Percentiles rank a stretch among this genome's conserved stretches.
phyloP scores from a whole-genome alignment of 2,329 filamentous ascomycete genomes.

The Diplodia intermedia region DNA sequence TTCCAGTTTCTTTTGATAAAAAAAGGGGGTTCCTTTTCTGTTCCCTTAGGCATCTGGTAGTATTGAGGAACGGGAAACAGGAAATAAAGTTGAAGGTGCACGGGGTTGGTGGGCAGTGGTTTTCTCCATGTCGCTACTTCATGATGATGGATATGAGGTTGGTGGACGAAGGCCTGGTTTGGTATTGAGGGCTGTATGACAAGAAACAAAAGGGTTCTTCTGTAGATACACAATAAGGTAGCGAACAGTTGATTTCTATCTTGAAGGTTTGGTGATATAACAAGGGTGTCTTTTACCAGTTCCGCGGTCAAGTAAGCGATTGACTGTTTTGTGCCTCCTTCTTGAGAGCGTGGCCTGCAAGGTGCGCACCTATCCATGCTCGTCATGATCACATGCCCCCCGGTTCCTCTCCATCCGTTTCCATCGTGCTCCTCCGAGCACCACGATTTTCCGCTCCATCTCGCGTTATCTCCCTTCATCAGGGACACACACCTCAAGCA shows the following conservation, averaged over 20 bases:
- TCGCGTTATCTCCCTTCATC: too few relatives aligned
- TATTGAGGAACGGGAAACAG: background rate
- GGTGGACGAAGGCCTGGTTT: background rate
- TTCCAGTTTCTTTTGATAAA: background rate
- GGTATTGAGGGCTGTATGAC: background rate
- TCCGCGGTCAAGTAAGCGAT: background rate
- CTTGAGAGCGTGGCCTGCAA: background rate
- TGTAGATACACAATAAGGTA: constrained; percentile 3
- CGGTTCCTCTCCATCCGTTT: too few relatives aligned
- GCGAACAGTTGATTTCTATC: background rate
- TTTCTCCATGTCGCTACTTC: background rate
- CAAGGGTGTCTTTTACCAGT: background rate
- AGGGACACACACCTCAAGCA: too few relatives aligned
- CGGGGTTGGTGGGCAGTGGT: too few relatives aligned
- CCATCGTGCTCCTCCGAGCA: too few relatives aligned
- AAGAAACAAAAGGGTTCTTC: background rate
- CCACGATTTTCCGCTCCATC: too few relatives aligned
- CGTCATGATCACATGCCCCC: background rate
- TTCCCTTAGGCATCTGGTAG: constrained; percentile 14
- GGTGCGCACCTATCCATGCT: background rate
- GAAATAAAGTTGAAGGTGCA: background rate
- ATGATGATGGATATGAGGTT: constrained; percentile 14
- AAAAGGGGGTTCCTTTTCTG: background rate
- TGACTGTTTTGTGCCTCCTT: background rate
- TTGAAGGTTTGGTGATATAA: background rate